Base-by-base conservation (phyloP, 129 eudicot genomes). In the Arctium lappa region DNA sequence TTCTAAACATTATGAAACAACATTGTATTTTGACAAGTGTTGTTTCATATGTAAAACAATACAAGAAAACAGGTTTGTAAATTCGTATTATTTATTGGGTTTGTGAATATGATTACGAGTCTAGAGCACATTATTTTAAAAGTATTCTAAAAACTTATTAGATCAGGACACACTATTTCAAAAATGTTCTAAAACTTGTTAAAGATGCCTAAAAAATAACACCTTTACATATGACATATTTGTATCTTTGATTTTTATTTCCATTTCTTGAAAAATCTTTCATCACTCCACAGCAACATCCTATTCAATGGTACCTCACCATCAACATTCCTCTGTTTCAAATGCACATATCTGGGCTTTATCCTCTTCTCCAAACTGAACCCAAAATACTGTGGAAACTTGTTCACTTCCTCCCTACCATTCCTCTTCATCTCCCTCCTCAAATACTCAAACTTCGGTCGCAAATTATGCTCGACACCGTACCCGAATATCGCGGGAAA, bases 351-450 rank as follows among this genome's bases (percentile, higher is more conserved):
- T 75, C 95, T 89, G 0, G 88, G 87, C 39, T 76, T 77, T 46
- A 91, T 91, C 80, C 88, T 53, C 68, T 75, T 86, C 56, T 73
- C 85, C 88, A 91, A 79, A 81, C 95, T 91, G 75, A 80, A 91
- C 30, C 88, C 93, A 27, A 90, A 90, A 78, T 90, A 90, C 89
- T 91, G 91, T 6, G 95, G 95, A 79, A 91, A 91, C 87, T 69
- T 88, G 5, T 72, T 81, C 46, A 89, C 82, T 81, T 91, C 95
- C 1, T 85, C 88, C 33, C 83, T 63, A 29, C 81, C 84, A 72
- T 80, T 27, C 76, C 89, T 89, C 81, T 81, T 74, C 92, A 91
- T 91, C 50, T 74, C 89, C 86, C 71, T 78, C 40, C 82, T 86
- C 84, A 91, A 84, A 63, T 87, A 89, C 86, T 83, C 85, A 37